Evolutionary conservation across 768 basidiomycete genomes (phyloP).

Genomic region (Collybiopsis confluens): DNA sequence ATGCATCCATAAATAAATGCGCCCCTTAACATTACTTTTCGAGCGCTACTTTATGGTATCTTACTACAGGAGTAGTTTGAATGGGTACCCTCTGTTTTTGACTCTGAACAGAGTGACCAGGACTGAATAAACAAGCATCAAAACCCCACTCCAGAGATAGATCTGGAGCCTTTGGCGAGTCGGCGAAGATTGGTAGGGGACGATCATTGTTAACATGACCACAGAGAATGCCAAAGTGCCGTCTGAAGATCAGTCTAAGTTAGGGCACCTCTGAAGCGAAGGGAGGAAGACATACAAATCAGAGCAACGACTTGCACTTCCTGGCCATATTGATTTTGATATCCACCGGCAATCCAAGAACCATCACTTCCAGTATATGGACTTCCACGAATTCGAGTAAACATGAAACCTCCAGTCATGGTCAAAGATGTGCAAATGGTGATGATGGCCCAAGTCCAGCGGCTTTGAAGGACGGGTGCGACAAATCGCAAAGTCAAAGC

Average conservation of each 20-base stretch:
- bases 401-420: constrained; percentile 97
- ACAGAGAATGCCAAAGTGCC: constrained; percentile 77
- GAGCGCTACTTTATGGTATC: background rate
- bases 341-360: constrained; percentile 84
- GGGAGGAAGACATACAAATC: constrained; percentile 62
- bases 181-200: constrained; percentile 74
- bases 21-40: background rate
- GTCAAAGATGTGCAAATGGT: constrained; percentile 60
- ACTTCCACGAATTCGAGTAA: constrained; percentile 81
- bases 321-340: constrained; percentile 86
- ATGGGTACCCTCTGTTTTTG: constrained; percentile 88
- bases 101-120: constrained; percentile 83
- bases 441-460: constrained; percentile 74
- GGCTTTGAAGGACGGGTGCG: constrained; percentile 59
- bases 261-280: background rate
- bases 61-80: constrained; percentile 64
- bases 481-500: constrained; percentile 56
- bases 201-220: constrained; percentile 73
- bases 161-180: constrained; percentile 78
- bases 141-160: constrained; percentile 83
- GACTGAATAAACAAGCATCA: constrained; percentile 82
- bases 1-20: background rate
- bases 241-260: constrained; percentile 48
- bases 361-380: constrained; percentile 66
- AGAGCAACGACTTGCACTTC: constrained; percentile 85